Percentiles rank a stretch among this genome's conserved stretches.
These are phyloP conservation scores for Boletus semigastroideus DNA, from an alignment of 1,284 basidiomycete species.

Conservation along the genomic window DNA sequence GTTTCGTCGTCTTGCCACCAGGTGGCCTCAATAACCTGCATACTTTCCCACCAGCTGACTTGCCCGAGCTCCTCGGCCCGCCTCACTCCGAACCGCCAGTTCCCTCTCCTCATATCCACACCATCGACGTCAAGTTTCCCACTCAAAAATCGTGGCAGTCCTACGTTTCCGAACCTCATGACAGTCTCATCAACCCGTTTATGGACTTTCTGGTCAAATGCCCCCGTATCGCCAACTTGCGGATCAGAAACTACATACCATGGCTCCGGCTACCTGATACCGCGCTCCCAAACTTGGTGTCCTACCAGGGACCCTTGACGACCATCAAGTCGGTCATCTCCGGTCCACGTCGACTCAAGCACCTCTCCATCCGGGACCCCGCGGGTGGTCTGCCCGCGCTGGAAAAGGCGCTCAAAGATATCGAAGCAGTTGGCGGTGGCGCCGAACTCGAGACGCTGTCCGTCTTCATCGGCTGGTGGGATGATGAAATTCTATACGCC, in stretches of 20 bases:
- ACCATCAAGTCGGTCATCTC: constrained; percentile 28
- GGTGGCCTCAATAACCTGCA: constrained; percentile 5
- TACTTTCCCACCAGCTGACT: constrained; percentile 10
- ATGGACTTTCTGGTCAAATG: constrained; percentile 28
- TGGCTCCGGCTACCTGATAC: constrained; percentile 27
- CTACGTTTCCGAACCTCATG: constrained; percentile 28
- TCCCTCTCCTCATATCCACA: constrained; percentile 35
- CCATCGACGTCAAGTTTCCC: constrained; percentile 38
- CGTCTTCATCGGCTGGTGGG: constrained; percentile 29
- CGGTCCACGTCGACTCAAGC: constrained; percentile 14
- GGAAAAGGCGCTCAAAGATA: constrained; percentile 31
- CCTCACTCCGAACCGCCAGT: constrained; percentile 16
- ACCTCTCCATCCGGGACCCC: constrained; percentile 29
- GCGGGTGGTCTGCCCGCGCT: constrained; percentile 22
- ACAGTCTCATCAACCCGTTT: constrained; percentile 27
- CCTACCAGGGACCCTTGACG: constrained; percentile 33
- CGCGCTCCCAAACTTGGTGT: constrained; percentile 30
- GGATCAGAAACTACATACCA: constrained; percentile 29
- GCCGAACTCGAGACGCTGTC: constrained; percentile 27
- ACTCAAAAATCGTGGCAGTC: constrained; percentile 33
- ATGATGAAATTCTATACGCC: constrained; percentile 32
- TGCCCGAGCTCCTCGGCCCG: constrained; percentile 1
- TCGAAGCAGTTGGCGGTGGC: constrained; percentile 16
- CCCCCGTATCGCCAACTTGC: constrained; percentile 19
- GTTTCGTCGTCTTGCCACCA: constrained; percentile 12